A percentile compares a stretch with the other conserved stretches of the same genome.
phyloP scores from a whole-genome alignment of 371 early-diverging fungal genomes.

The Sanchytrium tribonematis region DNA sequence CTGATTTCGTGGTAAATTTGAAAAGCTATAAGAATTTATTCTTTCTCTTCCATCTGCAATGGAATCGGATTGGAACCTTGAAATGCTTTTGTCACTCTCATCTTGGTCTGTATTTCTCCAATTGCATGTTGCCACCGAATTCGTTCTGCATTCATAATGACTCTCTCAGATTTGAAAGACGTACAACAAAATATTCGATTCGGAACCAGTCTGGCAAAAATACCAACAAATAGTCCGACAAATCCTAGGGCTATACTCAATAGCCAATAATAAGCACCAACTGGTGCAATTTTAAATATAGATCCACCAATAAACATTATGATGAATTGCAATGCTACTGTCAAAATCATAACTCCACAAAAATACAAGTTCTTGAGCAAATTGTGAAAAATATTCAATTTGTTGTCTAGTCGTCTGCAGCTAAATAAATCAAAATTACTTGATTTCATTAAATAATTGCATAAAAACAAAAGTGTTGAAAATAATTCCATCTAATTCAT shows the following conservation, averaged over 20 bases:
- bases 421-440: slow-evolving; percentile 11
- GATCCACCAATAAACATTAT: slow-evolving; percentile 20
- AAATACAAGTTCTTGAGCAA: slow-evolving; percentile 27
- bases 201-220: not conserved
- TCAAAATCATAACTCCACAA: slow-evolving; percentile 22
- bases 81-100: slow-evolving; percentile 4
- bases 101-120: slow-evolving; percentile 1
- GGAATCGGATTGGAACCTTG: not conserved
- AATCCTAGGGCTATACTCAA: not conserved
- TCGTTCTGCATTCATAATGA: slow-evolving; percentile 5
- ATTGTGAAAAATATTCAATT: slow-evolving; percentile 28
- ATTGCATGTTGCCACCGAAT: slow-evolving; percentile 4
- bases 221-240: not conserved
- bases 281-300: slow-evolving; percentile 2
- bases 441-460: slow-evolving; percentile 53
- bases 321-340: slow-evolving; percentile 23
- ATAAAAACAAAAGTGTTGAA: slow-evolving; percentile 85
- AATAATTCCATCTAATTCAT: slow-evolving; percentile 40
- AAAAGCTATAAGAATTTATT: too few relatives aligned
- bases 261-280: not conserved
- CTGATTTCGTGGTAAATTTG: too few relatives aligned
- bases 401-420: slow-evolving; percentile 32
- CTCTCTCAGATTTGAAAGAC: not conserved
- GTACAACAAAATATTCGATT: not conserved
- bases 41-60: too few relatives aligned